Base-by-base conservation (phyloP, 2,329 filamentous ascomycete species). In the Fusarium sp. region DNA sequence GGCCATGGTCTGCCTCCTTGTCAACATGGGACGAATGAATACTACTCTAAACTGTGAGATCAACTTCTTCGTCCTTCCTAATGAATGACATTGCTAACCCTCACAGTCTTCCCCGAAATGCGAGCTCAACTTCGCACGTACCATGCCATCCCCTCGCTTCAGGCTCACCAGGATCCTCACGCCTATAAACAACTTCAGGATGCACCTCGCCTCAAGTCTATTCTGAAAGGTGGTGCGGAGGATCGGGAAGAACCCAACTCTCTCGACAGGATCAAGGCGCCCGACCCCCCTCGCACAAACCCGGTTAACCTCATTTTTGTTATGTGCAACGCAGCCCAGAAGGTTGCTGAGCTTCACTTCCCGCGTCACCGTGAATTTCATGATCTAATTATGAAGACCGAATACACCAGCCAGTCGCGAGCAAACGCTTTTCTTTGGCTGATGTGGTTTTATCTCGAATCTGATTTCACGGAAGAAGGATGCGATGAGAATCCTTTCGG, bases 371-470 rank as follows among this genome's bases (percentile, higher is more conserved):
- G 91, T 71, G 96, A 99, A 79, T 98, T 99, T 79, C 97, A 98
- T 79, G 96, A 99, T 75, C 87, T 99, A 17, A 91, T 99, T 74
- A 98, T 98, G 95, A 91, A 93, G 76, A 91, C 91, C 2, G 91
- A 92, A 24, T 87, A 94, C 64, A 93, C 91, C 59, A 98, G 95
- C 79, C 82, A 85, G 71, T 97, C 93, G 66, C 89, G 96, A 67
- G 95, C 96, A 1, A 90, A 84, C 44, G 95, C 95, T 1, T 99
- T 99, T 73, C 82, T 99, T 20, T 99, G 96, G 96, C 84, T 99
- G 68, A 97, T 99, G 90, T 99, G 96, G 96, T 98, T 96, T 85
- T 98, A 99, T 77, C 87, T 99, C 18, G 96, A 99, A 78, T 97
- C 95, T 28, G 94, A 98, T 78, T 98, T 98, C 72, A 93, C 93